Evolutionary conservation across 176 grass and related monocot species (phyloP), one percentile per base, ranked within the genome.

Genomic region (Tuctoria greenei): DNA sequence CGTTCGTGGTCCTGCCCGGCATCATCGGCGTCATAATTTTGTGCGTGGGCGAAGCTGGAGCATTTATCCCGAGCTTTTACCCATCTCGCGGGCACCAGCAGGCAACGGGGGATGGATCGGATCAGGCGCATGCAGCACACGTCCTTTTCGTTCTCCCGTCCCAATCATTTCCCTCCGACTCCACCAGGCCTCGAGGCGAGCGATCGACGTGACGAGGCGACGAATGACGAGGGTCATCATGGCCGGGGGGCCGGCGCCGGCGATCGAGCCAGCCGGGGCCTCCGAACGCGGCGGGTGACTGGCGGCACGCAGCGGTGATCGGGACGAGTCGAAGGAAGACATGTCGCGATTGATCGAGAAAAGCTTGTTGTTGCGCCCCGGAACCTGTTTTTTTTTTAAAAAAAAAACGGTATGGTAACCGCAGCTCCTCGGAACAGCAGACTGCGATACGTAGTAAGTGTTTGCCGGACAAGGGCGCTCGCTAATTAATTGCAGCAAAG

Each of bases 191-290:
- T 44, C 25, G 40, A 75, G 26, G 10, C 18, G 35, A 12, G 14
- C 39, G 27, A 23, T 44, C 1, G 41, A n/a, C 50, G n/a, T 52
- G 18, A 54, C 21, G 50, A 13, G 27, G 67, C 4, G 43, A 24
- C 20, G 64, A 42, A 63, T 76, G 41, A 63, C 73, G 73, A 62
- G 73, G 24, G 56, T 5, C 41, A 46, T 31, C 55, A 74, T 34
- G 72, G 2, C 0, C 4, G 68, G n/a, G n/a, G n/a, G n/a, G n/a
- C n/a, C n/a, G n/a, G n/a, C n/a, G n/a, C n/a, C n/a, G n/a, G n/a
- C n/a, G n/a, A n/a, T n/a, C 2, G 54, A 50, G 21, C 54, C n/a
- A 1, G 50, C 18, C 54, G 21, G 21, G 52, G n/a, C 52, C 52
- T 18, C 20, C 52, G 18, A 20, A 7, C 52, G 52, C 52, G 20